Base-by-base conservation (phyloP, 1,284 basidiomycete genomes). In the Ustilago sp. region DNA sequence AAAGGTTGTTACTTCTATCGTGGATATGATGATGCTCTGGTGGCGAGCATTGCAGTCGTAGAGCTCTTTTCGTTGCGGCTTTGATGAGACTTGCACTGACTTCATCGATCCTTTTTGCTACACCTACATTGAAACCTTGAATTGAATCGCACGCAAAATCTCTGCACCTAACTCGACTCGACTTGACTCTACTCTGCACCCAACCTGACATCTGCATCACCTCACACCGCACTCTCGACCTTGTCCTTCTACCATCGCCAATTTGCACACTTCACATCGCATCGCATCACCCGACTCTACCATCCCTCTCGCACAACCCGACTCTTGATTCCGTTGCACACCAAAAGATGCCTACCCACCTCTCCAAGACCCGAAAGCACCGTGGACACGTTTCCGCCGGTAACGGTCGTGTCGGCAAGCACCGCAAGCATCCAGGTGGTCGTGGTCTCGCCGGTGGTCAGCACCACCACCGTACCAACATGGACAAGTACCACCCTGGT, bases 401-500 rank as follows among this genome's bases (percentile, higher is more conserved):
- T 82, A 92, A 98, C 89, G 96, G 96, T 89, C 95, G 96, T 93
- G 93, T 99, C 87, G 97, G 96, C 85, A 98, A 99, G 91, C 96
- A 99, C 92, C 93, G 96, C 88, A 98, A 99, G 89, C 95, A 97
- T 87, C 97, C 97, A 74, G 96, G 96, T 90, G 96, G 96, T 94
- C 94, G 96, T 89, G 96, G 96, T 98, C 93, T 98, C 43, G 96
- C 96, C 89, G 97, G 96, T 95, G 96, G 97, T 91, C 91, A 92
- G 89, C 96, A 98, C 90, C 96, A 99, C 90, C 97, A 99, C 92
- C 90, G 96, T 74, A 90, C 89, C 86, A 86, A 85, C 83, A 84
- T 86, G 71, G 84, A 86, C 84, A 86, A 84, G 82, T 86, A 86
- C 83, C 84, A 86, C 74, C 83, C 83, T 71, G 82, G 80, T 81